Conservation (phyloP, 179 eudicot genomes). For the Heliamphora pulchella region DNA sequence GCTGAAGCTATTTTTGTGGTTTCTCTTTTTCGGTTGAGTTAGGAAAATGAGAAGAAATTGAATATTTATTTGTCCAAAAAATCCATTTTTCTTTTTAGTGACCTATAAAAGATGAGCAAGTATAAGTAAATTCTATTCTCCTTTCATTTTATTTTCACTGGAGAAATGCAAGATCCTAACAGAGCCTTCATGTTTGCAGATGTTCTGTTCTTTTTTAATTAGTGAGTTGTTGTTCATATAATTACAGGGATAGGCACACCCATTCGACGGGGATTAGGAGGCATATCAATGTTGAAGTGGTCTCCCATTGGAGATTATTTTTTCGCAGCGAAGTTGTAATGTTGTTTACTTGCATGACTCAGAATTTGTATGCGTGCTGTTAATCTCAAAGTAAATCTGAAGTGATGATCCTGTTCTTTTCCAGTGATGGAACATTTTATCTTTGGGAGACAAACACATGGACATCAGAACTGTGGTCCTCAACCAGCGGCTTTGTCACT, state of each 20-base stretch:
- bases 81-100: not conserved
- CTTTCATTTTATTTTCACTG: too few relatives aligned
- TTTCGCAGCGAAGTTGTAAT: constrained; percentile 88
- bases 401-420: constrained; percentile 17
- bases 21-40: not conserved
- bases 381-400: not conserved
- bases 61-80: too few relatives aligned
- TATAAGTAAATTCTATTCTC: not conserved
- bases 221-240: not conserved
- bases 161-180: too few relatives aligned
- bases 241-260: constrained; percentile 78
- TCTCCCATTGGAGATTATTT: constrained; percentile 93
- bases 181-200: not conserved
- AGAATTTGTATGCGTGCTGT: not conserved
- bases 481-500: constrained; percentile 79
- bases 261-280: constrained; percentile 88
- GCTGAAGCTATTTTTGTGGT: not conserved
- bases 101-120: not conserved
- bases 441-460: constrained; percentile 97
- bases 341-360: constrained; percentile 19
- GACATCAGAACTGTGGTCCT: constrained; percentile 94
- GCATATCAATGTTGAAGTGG: constrained; percentile 86
- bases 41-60: not conserved
- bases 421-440: constrained; percentile 93
- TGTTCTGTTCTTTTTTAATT: constrained; percentile 3